These are phyloP conservation scores for Solanum lycopersicoides DNA, from an alignment of 257 asterid species.

Conservation along the genomic window DNA sequence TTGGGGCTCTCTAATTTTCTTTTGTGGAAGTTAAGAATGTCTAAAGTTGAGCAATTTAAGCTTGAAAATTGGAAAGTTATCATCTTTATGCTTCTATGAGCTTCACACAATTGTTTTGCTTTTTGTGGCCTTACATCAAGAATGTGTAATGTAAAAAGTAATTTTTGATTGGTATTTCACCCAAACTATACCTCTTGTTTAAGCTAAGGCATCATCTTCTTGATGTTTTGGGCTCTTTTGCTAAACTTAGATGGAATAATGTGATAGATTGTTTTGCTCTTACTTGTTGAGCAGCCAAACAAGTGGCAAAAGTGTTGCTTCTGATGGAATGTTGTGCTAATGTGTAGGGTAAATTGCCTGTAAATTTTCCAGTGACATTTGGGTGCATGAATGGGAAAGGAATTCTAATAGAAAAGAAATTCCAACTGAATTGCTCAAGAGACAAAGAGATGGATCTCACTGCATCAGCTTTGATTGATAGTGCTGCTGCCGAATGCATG, in stretches of 20 bases:
- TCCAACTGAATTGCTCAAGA: constrained; percentile 36
- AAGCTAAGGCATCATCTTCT: background rate
- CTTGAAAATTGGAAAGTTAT: background rate
- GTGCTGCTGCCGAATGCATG: constrained; percentile 25
- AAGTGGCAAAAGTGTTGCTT: background rate
- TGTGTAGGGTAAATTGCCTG: constrained; percentile 30
- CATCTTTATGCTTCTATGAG: background rate
- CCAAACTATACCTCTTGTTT: background rate
- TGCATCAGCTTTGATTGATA: constrained; percentile 34
- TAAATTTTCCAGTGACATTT: constrained; percentile 17
- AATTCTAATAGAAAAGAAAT: constrained; percentile 15
- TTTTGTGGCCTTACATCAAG: background rate
- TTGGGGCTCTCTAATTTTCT: background rate
- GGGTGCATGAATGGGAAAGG: constrained; percentile 24
- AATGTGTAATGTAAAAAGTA: background rate
- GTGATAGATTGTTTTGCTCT: background rate
- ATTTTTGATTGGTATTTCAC: background rate
- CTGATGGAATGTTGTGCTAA: constrained; percentile 1
- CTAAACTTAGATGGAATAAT: background rate
- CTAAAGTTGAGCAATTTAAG: background rate
- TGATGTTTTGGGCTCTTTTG: background rate
- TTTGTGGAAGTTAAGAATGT: background rate
- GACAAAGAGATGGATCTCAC: constrained; percentile 54
- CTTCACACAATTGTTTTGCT: background rate
- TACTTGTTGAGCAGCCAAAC: background rate